A percentile compares a stretch with the other conserved stretches of the same genome.
Conservation (phyloP, 1,284 basidiomycete species). For the Afroboletus lepidellus region DNA sequence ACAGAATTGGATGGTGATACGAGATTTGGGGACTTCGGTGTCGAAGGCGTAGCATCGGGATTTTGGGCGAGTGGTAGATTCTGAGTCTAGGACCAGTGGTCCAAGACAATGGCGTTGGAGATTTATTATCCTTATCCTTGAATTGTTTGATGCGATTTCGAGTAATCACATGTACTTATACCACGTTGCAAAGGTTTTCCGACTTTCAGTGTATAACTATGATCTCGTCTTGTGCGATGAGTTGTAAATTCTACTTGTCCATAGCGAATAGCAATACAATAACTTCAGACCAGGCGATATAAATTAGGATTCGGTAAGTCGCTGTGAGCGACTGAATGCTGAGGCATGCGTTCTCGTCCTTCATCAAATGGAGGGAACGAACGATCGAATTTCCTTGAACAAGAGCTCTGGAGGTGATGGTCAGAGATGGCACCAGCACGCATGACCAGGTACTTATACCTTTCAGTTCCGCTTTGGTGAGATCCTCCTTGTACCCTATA, state of each 20-base stretch:
- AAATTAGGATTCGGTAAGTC: background rate
- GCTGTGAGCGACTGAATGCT: background rate
- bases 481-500: conserved; percentile 72
- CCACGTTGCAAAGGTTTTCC: background rate
- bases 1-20: conserved; percentile 73
- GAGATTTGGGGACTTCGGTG: conserved; percentile 77
- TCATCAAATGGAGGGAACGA: conserved; percentile 53
- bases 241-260: conserved; percentile 4
- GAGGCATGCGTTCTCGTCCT: background rate
- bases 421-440: conserved; percentile 21
- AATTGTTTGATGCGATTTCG: conserved; percentile 7
- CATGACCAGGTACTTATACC: conserved; percentile 31
- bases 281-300: background rate
- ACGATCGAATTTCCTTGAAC: conserved; percentile 67
- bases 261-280: conserved; percentile 1
- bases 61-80: conserved; percentile 57
- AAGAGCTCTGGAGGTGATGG: conserved; percentile 43
- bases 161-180: conserved; percentile 15
- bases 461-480: conserved; percentile 76
- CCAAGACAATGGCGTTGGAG: background rate
- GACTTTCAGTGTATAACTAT: background rate
- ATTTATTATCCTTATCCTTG: conserved; percentile 9
- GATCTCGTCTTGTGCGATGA: conserved; percentile 23
- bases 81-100: conserved; percentile 33
- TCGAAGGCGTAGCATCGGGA: conserved; percentile 66